Percentiles rank a stretch among this genome's conserved stretches.
phyloP scores from a whole-genome alignment of 768 basidiomycete species.

The Saitozyma podzolica region DNA sequence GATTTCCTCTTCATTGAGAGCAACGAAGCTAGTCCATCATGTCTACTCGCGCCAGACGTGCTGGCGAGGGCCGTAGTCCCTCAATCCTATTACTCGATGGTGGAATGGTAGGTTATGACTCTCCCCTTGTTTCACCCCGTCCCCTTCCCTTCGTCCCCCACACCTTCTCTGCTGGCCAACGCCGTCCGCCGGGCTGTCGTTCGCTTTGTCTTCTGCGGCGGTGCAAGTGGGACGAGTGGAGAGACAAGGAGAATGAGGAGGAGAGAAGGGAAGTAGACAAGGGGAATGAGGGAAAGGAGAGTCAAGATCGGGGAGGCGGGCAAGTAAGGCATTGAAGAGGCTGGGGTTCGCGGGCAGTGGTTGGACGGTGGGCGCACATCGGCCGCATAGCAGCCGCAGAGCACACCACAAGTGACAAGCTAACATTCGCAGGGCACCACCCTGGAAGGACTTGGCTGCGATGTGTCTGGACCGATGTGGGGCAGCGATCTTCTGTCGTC shows the following conservation, averaged over 20 bases:
- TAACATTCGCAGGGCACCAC: conserved; percentile 41
- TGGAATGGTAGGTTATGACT: conserved; percentile 12
- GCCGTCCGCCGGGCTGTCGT: background rate
- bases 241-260: too few relatives aligned
- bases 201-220: too few relatives aligned
- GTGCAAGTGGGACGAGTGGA: too few relatives aligned
- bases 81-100: conserved; percentile 13
- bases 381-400: too few relatives aligned
- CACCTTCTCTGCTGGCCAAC: background rate
- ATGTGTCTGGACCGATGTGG: conserved; percentile 62
- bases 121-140: background rate
- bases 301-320: too few relatives aligned
- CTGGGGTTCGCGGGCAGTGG: too few relatives aligned
- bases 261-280: too few relatives aligned
- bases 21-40: background rate
- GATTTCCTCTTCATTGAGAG: background rate
- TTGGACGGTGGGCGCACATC: too few relatives aligned
- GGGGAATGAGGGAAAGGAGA: too few relatives aligned
- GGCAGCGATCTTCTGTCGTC: conserved; percentile 65
- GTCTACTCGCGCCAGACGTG: background rate
- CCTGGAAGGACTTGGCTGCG: conserved; percentile 32
- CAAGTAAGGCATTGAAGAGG: too few relatives aligned
- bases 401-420: background rate
- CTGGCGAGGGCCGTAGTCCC: background rate
- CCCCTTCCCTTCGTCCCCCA: background rate